Conservation (phyloP, 441 rosid genomes). For the Erodium chrysanthum region DNA sequence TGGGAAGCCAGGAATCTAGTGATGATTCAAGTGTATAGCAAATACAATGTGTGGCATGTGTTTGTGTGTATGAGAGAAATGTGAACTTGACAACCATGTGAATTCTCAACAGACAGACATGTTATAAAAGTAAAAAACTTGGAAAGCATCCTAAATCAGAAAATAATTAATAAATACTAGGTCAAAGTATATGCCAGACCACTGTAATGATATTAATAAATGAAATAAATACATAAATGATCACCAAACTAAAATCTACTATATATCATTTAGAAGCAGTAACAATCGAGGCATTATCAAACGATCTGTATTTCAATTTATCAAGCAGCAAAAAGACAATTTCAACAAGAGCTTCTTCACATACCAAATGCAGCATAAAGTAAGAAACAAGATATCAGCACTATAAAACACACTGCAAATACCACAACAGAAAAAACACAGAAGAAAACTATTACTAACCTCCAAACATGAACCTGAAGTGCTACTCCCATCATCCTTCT, state of each 20-base stretch:
- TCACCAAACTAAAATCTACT: not conserved
- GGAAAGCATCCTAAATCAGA: not conserved
- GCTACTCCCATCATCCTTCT: slow-evolving; percentile 21
- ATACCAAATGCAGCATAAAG: slow-evolving; percentile 1
- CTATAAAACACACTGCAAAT: not conserved
- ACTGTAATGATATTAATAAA: not conserved
- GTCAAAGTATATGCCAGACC: not conserved
- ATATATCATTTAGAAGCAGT: not conserved
- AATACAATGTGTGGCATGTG: not conserved
- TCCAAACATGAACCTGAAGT: slow-evolving; percentile 26
- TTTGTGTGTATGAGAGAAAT: not conserved
- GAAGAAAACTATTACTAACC: slow-evolving; percentile 29
- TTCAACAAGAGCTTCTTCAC: not conserved
- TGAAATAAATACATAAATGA: not conserved
- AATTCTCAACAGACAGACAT: not conserved
- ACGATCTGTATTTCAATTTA: not conserved
- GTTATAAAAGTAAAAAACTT: not conserved
- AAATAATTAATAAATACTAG: not conserved
- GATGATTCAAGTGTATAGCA: not conserved
- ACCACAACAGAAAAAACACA: not conserved
- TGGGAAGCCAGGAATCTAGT: not conserved
- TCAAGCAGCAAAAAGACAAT: not conserved
- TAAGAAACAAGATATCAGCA: not conserved
- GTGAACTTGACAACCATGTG: not conserved
- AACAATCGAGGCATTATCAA: not conserved